Conservation (phyloP, 176 grass and related monocot genomes). For the Bothriochloa decipiens region DNA sequence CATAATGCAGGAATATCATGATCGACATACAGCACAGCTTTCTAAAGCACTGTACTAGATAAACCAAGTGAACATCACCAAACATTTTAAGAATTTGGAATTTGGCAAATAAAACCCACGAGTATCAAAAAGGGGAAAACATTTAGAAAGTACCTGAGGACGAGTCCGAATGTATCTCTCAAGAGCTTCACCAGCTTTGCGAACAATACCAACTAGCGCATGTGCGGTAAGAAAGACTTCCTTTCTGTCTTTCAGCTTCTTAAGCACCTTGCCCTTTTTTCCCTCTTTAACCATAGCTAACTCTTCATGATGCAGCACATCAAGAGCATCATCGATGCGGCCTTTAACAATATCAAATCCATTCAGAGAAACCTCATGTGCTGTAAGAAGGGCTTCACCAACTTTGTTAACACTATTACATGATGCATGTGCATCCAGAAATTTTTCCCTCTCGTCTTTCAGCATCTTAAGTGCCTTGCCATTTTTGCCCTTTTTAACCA, state of each 20-base stretch:
- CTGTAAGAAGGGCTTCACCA: neutral
- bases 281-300: neutral
- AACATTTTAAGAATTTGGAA: neutral
- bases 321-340: neutral
- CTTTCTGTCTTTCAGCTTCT: constrained; percentile 4
- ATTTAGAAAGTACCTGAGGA: neutral
- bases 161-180: neutral
- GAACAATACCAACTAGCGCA: neutral
- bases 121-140: neutral
- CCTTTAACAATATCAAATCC: neutral
- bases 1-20: too few relatives aligned
- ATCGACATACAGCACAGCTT: too few relatives aligned
- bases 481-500: constrained; percentile 16
- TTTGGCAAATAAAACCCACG: neutral
- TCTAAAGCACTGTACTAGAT: too few relatives aligned
- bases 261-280: neutral
- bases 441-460: constrained; percentile 8
- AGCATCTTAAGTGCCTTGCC: constrained; percentile 3
- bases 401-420: neutral
- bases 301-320: neutral
- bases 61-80: neutral
- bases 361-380: neutral
- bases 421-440: neutral
- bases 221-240: constrained; percentile 2
- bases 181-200: constrained; percentile 2